Percentiles rank a stretch among this genome's conserved stretches.
Conservation (phyloP, 371 early-diverging fungal species). For the Circinella minor region DNA sequence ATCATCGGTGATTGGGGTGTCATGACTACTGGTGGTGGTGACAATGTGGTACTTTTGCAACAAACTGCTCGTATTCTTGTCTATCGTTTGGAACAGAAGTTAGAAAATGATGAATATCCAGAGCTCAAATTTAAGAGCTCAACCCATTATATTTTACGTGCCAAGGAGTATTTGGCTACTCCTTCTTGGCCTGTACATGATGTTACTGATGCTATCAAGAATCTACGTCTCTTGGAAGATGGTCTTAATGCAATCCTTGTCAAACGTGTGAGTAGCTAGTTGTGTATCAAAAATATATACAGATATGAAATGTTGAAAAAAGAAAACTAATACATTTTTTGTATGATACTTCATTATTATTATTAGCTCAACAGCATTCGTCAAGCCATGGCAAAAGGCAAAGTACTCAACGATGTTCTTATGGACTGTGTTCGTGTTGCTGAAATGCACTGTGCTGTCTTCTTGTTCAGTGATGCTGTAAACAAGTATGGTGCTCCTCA, state of each 20-base stretch:
- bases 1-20: constrained; percentile 72
- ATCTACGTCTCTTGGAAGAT: constrained; percentile 31
- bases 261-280: constrained; percentile 36
- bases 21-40: constrained; percentile 76
- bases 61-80: constrained; percentile 54
- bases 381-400: constrained; percentile 27
- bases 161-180: constrained; percentile 33
- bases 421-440: constrained; percentile 43
- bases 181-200: constrained; percentile 29
- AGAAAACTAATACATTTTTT: too few relatives aligned
- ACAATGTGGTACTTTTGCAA: constrained; percentile 70
- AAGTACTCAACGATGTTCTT: constrained; percentile 29
- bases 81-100: constrained; percentile 32
- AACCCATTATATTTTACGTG: constrained; percentile 34
- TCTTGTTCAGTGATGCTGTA: constrained; percentile 34
- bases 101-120: constrained; percentile 35
- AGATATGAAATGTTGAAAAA: too few relatives aligned
- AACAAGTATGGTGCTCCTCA: constrained; percentile 27
- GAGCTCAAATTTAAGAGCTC: constrained; percentile 41
- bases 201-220: constrained; percentile 22
- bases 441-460: constrained; percentile 45
- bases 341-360: neutral
- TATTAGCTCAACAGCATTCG: constrained; percentile 35
- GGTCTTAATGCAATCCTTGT: constrained; percentile 40
- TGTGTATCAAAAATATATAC: neutral